These are phyloP conservation scores for Diaporthe sp. DNA, from an alignment of 2,329 filamentous ascomycete genomes.

Conservation along the genomic window DNA sequence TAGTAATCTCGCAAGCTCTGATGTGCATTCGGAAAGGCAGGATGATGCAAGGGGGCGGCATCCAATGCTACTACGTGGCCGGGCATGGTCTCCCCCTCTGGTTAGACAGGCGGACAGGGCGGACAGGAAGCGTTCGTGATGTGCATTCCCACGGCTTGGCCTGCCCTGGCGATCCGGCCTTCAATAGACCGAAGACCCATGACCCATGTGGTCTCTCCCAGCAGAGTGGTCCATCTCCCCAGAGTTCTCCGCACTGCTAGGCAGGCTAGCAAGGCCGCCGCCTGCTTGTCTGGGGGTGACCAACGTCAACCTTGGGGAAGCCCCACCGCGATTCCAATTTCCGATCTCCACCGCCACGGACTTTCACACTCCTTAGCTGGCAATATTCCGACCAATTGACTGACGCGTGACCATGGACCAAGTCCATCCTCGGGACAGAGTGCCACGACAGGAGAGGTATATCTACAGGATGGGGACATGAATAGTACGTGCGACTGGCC, in stretches of 20 bases:
- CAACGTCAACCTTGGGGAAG: conserved; percentile 22
- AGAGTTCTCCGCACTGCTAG: conserved; percentile 30
- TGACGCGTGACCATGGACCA: background rate
- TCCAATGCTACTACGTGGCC: background rate
- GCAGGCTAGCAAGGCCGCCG: conserved; percentile 6
- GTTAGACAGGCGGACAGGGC: background rate
- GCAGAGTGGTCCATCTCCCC: conserved; percentile 20
- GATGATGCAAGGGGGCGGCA: background rate
- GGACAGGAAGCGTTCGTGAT: conserved; percentile 5
- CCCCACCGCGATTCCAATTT: conserved; percentile 25
- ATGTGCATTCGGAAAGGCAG: background rate
- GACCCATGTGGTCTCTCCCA: conserved; percentile 18
- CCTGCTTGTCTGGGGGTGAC: conserved; percentile 21
- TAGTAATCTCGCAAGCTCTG: background rate
- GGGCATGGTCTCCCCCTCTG: background rate
- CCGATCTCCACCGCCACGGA: conserved; percentile 19
- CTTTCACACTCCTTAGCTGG: conserved; percentile 23
- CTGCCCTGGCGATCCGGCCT: conserved; percentile 27
- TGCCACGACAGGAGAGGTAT: conserved; percentile 6
- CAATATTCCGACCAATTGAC: conserved; percentile 29
- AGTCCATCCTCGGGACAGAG: conserved; percentile 18
- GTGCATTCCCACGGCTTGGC: conserved; percentile 19
- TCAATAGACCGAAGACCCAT: conserved; percentile 33
- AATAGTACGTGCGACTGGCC: background rate
- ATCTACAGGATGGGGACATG: background rate